Evolutionary conservation across 2,329 filamentous ascomycete genomes (phyloP), one percentile per base, ranked within the genome.

Genomic region (Curvularia eragrostidis): DNA sequence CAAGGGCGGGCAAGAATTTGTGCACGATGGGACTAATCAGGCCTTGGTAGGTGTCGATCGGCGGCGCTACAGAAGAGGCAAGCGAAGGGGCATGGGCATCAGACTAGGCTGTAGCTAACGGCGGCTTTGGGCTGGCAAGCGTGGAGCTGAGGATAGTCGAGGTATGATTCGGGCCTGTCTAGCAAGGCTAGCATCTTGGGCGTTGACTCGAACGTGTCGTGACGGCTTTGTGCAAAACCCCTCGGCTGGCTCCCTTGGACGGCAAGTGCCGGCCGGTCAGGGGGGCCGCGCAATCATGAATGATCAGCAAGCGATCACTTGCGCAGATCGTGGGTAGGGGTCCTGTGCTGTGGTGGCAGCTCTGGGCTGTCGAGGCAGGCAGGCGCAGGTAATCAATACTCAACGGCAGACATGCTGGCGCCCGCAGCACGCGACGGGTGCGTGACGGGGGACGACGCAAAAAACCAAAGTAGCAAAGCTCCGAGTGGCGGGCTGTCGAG

Each of bases 181-280:
- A 49, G 32, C 48, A 34, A 36, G 32, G 46, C 42, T 49, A 43
- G 28, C 49, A 48, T 24, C 32, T 12, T 23, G 26, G 30, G 28
- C 13, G 9, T 32, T 46, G 47, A 50, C 47, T 46, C 44, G 39
- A 51, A 18, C 23, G 23, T 36, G 47, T 32, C 39, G 49, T 52
- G 38, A 42, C 52, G 55, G 30, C 34, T 19, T 63, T 53, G 34
- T 44, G 51, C n/a, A 51, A 52, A 48, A 48, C 50, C 55, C 59
- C 60, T 66, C 67, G 67, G 67, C 57, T 63, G 59, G 49, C 58
- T 63, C 57, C 59, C 67, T 62, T 59, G 62, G 36, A 54, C 65
- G 65, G 66, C 62, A 63, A 59, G 63, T 69, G 49, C 66, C 66
- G 64, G 67, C 42, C 65, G 64, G 61, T 58, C 58, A 60, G 58